Evolutionary conservation across 169 alveolate species (phyloP).

Genomic region (Besnoitia besnoiti): DNA sequence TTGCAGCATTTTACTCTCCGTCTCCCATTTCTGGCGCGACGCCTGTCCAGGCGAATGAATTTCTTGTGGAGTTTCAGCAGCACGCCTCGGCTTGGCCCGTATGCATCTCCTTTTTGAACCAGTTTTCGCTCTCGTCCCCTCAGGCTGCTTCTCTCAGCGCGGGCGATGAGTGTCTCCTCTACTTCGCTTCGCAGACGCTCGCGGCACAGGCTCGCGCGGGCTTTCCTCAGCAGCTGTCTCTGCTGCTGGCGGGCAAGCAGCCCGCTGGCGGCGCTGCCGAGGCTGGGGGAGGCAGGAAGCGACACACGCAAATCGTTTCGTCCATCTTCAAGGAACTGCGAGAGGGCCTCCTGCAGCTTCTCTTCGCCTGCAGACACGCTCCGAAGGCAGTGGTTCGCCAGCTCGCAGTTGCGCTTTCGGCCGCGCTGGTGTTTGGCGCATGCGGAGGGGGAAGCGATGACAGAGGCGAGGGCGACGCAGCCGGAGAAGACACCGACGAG

Average conservation of each 20-base stretch:
- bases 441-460: background rate
- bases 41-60: slow-evolving; percentile 55
- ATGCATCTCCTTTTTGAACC: slow-evolving; percentile 64
- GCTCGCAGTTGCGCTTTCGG: slow-evolving; percentile 50
- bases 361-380: slow-evolving; percentile 52
- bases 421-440: slow-evolving; percentile 58
- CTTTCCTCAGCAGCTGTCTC: slow-evolving; percentile 67
- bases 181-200: slow-evolving; percentile 66
- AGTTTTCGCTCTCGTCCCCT: slow-evolving; percentile 1
- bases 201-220: slow-evolving; percentile 71
- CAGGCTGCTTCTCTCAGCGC: background rate
- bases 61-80: slow-evolving; percentile 64
- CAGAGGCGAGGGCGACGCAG: background rate
- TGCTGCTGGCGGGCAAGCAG: slow-evolving; percentile 20
- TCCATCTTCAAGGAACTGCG: slow-evolving; percentile 58
- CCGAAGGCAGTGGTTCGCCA: slow-evolving; percentile 57
- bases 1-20: slow-evolving; percentile 1
- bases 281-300: background rate
- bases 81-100: slow-evolving; percentile 65
- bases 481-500: background rate
- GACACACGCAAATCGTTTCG: background rate
- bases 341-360: slow-evolving; percentile 61
- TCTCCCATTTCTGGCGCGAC: background rate
- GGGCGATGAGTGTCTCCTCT: slow-evolving; percentile 24
- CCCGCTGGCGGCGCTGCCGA: background rate